Percentiles rank a stretch among this genome's conserved stretches.
These are phyloP conservation scores for Plasmodiophora brassicae DNA, from an alignment of 208 protist genomes.

Conservation along the genomic window DNA sequence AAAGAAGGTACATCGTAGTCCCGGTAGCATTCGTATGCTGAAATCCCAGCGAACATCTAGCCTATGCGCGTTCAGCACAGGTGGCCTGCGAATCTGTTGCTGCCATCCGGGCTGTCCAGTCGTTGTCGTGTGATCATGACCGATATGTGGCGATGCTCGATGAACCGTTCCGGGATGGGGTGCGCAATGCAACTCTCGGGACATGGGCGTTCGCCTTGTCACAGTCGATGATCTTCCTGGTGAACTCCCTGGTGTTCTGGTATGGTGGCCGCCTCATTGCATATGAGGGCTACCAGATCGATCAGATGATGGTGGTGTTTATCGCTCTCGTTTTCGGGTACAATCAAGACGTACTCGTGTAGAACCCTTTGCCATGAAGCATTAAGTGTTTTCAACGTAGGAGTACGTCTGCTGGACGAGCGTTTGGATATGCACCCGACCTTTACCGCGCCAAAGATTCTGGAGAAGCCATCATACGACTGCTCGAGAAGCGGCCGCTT, in stretches of 20 bases:
- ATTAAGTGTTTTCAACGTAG: not conserved
- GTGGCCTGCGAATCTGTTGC: not conserved
- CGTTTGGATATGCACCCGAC: not conserved
- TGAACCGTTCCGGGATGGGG: not conserved
- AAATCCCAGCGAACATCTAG: too few relatives aligned
- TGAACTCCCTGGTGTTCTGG: not conserved
- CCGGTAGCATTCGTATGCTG: too few relatives aligned
- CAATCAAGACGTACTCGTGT: not conserved
- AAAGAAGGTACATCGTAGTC: too few relatives aligned
- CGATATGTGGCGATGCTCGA: not conserved
- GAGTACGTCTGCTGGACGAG: not conserved
- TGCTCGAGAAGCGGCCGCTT: not conserved
- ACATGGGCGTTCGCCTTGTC: not conserved
- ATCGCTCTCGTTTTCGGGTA: too few relatives aligned
- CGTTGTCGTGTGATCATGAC: not conserved
- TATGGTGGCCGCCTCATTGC: not conserved
- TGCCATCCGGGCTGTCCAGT: not conserved
- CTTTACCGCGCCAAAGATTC: not conserved
- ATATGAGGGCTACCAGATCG: not conserved
- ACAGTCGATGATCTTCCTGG: not conserved
- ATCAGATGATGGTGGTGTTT: not conserved
- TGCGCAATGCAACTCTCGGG: not conserved
- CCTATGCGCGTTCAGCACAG: not conserved
- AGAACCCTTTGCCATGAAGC: not conserved
- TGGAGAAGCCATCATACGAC: not conserved